These are phyloP conservation scores for Rhexocercosporidium sp. DNA, from an alignment of 2,329 filamentous ascomycete genomes.

Conservation along the genomic window DNA sequence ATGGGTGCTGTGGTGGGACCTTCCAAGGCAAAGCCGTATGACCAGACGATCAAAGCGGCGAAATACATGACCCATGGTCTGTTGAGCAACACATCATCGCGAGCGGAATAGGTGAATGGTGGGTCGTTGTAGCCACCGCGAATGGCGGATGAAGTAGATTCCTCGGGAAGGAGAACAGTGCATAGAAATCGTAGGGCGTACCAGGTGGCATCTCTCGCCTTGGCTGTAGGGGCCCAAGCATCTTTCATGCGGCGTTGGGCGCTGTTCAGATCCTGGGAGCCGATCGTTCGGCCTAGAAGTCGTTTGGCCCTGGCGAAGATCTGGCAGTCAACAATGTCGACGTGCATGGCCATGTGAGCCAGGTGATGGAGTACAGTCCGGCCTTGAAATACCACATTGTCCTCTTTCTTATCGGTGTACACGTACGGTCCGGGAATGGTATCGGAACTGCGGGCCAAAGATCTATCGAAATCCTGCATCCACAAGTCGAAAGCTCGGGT, in stretches of 20 bases:
- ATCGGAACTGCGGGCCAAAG: constrained; percentile 64
- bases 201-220: constrained; percentile 88
- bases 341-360: constrained; percentile 97
- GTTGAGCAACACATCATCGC: constrained; percentile 89
- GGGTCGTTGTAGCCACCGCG: constrained; percentile 41
- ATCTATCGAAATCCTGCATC: constrained; percentile 90
- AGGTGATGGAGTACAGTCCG: constrained; percentile 89
- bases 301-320: constrained; percentile 90
- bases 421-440: constrained; percentile 58
- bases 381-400: constrained; percentile 78
- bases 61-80: constrained; percentile 96
- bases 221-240: constrained; percentile 85
- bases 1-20: constrained; percentile 66
- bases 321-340: constrained; percentile 96
- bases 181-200: constrained; percentile 89
- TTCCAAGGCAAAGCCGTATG: constrained; percentile 89
- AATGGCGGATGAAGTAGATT: constrained; percentile 46
- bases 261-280: constrained; percentile 77
- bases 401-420: constrained; percentile 65
- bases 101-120: constrained; percentile 71
- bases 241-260: constrained; percentile 86
- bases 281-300: constrained; percentile 84
- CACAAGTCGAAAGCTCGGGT: constrained; percentile 91
- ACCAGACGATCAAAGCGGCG: constrained; percentile 90
- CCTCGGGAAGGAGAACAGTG: constrained; percentile 76